phyloP scores from a whole-genome alignment of 2,329 filamentous ascomycete species.

The Ophiostoma tasmaniense region DNA sequence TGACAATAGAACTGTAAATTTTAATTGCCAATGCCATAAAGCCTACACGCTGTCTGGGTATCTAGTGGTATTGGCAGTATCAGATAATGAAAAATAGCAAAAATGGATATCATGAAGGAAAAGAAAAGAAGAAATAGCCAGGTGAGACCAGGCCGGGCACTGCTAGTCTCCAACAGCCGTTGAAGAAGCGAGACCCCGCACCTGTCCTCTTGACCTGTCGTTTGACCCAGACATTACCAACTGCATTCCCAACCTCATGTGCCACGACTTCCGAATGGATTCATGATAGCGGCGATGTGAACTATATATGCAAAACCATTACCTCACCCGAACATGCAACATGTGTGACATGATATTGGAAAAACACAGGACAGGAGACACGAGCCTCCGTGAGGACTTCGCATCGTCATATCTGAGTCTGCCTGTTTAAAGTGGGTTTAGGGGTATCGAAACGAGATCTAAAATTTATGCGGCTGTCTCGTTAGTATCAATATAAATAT shows the following conservation, averaged over 20 bases:
- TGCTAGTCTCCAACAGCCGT: background rate
- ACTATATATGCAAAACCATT: conserved; percentile 21
- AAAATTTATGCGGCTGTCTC: background rate
- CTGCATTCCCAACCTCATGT: background rate
- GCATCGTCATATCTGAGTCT: background rate
- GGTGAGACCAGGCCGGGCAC: background rate
- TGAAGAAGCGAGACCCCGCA: background rate
- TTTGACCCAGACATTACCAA: conserved; percentile 8
- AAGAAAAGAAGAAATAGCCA: conserved; percentile 11
- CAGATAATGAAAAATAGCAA: conserved; percentile 10
- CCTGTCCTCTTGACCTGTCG: background rate
- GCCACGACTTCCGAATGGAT: background rate
- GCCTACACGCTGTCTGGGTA: conserved; percentile 11
- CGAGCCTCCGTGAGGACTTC: background rate
- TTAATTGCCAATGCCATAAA: background rate
- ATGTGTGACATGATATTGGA: background rate
- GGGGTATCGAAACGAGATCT: background rate
- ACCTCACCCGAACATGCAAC: conserved; percentile 2
- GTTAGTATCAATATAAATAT: background rate
- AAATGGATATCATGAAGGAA: conserved; percentile 21
- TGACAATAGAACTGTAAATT: background rate
- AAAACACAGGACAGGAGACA: background rate
- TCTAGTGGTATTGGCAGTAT: conserved; percentile 15
- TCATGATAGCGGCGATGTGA: conserved; percentile 18
- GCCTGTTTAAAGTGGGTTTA: background rate